Base-by-base conservation (phyloP, 2,329 filamentous ascomycete species). In the Aspergillus tanneri region DNA sequence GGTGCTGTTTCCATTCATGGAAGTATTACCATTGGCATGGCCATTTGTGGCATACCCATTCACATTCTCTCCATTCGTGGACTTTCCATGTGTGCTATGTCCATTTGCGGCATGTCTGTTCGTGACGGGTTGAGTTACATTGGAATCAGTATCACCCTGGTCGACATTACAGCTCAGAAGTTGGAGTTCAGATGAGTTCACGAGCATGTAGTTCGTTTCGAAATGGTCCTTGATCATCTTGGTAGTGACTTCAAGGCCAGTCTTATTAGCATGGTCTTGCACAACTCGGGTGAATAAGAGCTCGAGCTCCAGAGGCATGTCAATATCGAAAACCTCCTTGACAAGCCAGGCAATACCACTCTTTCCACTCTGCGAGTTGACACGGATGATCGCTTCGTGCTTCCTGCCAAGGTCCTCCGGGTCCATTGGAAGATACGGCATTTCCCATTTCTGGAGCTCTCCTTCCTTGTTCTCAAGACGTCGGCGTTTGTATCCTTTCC, bases 341-440 rank as follows among this genome's bases (percentile, higher is more conserved):
- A 96, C 88, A 66, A 96, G 87, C 87, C 88, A 96, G 36, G 91
- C 90, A 48, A 88, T 84, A 57, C 91, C 91, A 49, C 90, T 90
- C 74, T 96, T 96, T 53, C 90, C 91, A 60, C 83, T 88, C 69
- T 96, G 91, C 11, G 88, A 92, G 75, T 96, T 96, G 78, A 96
- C 90, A 49, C 90, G 87, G 66, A 96, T 96, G 65, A 96, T 85
- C 48, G 90, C 90, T 72, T 96, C 90, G 79, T 96, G 96, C 11
- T 85, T 95, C 49, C 90, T 83, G 28, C 90, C 90, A 55, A 96
- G 95, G 63, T 96, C 90, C 61, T 86, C 79, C 4, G 90, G 90
- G 63, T 96, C 91, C 59, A 96, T 80, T 10, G 90, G 90, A 39
- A 96, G 84, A 66, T 96, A 96, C 0, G 91, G 90, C 27, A 96